A percentile compares a stretch with the other conserved stretches of the same genome.
phyloP scores from a whole-genome alignment of 768 basidiomycete genomes.

The Amanita muscaria region DNA sequence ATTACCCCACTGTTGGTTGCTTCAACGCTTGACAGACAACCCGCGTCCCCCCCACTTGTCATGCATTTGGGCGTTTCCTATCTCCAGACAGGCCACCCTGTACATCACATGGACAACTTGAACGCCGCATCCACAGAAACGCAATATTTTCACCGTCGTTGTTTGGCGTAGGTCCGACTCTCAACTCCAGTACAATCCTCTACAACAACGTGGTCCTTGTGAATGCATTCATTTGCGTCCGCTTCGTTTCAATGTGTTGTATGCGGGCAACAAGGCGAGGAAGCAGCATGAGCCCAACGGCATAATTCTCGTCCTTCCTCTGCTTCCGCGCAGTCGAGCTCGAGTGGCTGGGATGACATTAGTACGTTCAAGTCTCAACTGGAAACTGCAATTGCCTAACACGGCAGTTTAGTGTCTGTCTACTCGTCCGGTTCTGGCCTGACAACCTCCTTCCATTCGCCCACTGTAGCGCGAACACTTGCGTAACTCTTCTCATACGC shows the following conservation, averaged over 20 bases:
- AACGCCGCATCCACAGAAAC: conserved; percentile 87
- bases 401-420: conserved; percentile 28
- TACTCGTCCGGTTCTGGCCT: conserved; percentile 54
- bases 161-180: conserved; percentile 85
- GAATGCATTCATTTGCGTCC: conserved; percentile 85
- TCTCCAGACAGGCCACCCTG: conserved; percentile 45
- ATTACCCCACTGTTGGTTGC: conserved; percentile 50
- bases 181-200: conserved; percentile 87
- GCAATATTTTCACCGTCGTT: conserved; percentile 78
- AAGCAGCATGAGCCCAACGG: conserved; percentile 41
- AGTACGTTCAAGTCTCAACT: conserved; percentile 34
- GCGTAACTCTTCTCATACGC: conserved; percentile 46
- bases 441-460: conserved; percentile 62
- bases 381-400: background rate
- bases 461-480: conserved; percentile 47
- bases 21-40: no score
- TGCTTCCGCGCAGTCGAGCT: conserved; percentile 44
- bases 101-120: conserved; percentile 88
- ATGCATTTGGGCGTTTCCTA: conserved; percentile 31
- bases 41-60: conserved; percentile 26
- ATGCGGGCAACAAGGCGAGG: conserved; percentile 75
- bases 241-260: conserved; percentile 79
- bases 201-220: conserved; percentile 92
- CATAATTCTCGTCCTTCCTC: conserved; percentile 54
- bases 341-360: conserved; percentile 78